Evolutionary conservation across 805 yeast genomes (phyloP), one percentile per base, ranked within the genome.

Genomic region (Sugiyamaella lignohabitans): DNA sequence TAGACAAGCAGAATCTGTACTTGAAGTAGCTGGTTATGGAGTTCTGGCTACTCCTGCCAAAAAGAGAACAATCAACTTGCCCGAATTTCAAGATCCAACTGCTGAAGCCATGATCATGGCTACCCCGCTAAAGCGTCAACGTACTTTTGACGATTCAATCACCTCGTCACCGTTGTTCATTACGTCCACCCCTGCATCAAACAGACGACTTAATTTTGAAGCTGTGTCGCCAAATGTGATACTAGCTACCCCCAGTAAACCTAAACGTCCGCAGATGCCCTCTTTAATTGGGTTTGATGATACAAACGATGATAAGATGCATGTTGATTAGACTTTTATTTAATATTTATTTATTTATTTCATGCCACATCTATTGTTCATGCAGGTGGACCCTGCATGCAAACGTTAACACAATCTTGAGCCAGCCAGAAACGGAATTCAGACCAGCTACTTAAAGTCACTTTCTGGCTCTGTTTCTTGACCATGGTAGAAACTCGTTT

Each of bases 1-100:
- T 27, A 6, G 11, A 6, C 5, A 35, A 35, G 6, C 24, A 17
- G 4, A 17, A 18, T 38, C 48, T 2, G 34, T 37, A 5, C 38
- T 48, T 22, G 47, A 48, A 27, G 51, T 48, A 16, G 48, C 51
- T 5, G 42, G 48, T 19, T 21, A 34, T 6, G 48, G 48, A 23
- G 14, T 45, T 5, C 19, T 20, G 10, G 45, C 48, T 5, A 54
- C 58, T 4, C 56, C 58, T 6, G 34, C 49, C 8, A 30, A 48
- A 8, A 45, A 47, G 36, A 44, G 53, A 14, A 24, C 23, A 2
- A 24, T 47, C 2, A 18, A 24, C n/a, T 40, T 51, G 16, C 53
- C 56, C 2, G 45, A 44, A 32, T 47, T 45, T 19, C 42, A 30
- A 16, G 5, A 35, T 5, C 47, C 47, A 4, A n/a, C 42, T 5